Evolutionary conservation across 1,139 yeast species (phyloP), one percentile per base, ranked within the genome.

Genomic region (Meyerozyma smithsonii): DNA sequence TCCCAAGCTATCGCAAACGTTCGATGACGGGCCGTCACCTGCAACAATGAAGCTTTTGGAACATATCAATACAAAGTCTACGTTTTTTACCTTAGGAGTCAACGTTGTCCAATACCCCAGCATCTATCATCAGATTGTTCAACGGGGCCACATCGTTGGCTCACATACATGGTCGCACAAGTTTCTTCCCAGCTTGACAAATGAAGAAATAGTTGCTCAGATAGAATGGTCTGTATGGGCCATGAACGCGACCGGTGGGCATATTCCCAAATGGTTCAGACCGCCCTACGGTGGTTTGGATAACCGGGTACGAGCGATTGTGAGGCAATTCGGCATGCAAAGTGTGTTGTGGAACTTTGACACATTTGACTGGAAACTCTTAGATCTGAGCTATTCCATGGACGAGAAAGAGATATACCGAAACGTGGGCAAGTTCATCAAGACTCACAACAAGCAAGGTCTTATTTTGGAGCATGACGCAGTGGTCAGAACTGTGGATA

Each of bases 251-350:
- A 89, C 97, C 0, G 85, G 88, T 0, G 72, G 81, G 17, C 92
- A 89, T 52, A 59, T 86, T n/a, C 97, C 97, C 11, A 83, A 84
- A 53, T 92, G 92, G 84, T 90, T 86, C 59, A 72, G 98, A 46
- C 98, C 98, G 0, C 98, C 98, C 0, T 90, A 87, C 59, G 97
- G 97, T 0, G 97, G 96, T 0, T 72, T 86, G 36, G 98, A 90
- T 62, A 83, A 88, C 57, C 68, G 97, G 39, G 84, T 90, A 1
- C 66, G 97, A 42, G 68, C 83, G 1, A 86, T 90, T 40, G 74
- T 88, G 12, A 68, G 94, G 39, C 87, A 84, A 59, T 86, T 90
- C 61, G 96, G 96, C 0, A 74, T 90, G 72, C 90, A 83, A 53
- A 79, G 85, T 11, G 97, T 85, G 18, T 64, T 92, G 36, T 90